These are phyloP conservation scores for Cicer yamashitae DNA, from an alignment of 306 rosid species.

Conservation along the genomic window DNA sequence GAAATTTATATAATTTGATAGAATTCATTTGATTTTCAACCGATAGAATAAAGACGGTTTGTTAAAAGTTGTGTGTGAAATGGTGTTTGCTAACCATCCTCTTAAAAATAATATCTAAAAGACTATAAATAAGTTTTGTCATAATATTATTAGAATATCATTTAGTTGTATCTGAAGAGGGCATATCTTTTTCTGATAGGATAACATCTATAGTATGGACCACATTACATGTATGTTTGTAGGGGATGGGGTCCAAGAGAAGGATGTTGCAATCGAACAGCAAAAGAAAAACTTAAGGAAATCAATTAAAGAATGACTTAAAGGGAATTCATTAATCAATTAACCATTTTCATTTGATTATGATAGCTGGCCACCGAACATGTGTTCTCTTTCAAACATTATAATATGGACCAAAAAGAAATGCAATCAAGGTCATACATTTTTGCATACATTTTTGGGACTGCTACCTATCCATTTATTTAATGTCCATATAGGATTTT, in stretches of 20 bases:
- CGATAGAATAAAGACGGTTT: no score
- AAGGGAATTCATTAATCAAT: slow-evolving; percentile 37
- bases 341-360: slow-evolving; percentile 43
- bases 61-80: no score
- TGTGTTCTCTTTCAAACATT: slow-evolving; percentile 29
- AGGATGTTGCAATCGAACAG: slow-evolving; percentile 42
- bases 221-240: slow-evolving; percentile 60
- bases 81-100: no score
- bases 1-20: no score
- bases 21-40: no score
- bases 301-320: slow-evolving; percentile 46
- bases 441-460: background rate
- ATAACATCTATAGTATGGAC: slow-evolving; percentile 40
- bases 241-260: slow-evolving; percentile 53
- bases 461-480: slow-evolving; percentile 29
- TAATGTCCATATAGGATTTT: slow-evolving; percentile 6
- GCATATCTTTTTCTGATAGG: background rate
- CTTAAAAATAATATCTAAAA: no score
- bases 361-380: slow-evolving; percentile 44
- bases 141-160: no score
- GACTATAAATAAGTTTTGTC: no score
- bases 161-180: no score
- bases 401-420: slow-evolving; percentile 39
- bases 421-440: background rate
- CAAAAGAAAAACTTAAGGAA: slow-evolving; percentile 37